Evolutionary conservation across 345 rosid genomes (phyloP).

Genomic region (Garcia nutans): DNA sequence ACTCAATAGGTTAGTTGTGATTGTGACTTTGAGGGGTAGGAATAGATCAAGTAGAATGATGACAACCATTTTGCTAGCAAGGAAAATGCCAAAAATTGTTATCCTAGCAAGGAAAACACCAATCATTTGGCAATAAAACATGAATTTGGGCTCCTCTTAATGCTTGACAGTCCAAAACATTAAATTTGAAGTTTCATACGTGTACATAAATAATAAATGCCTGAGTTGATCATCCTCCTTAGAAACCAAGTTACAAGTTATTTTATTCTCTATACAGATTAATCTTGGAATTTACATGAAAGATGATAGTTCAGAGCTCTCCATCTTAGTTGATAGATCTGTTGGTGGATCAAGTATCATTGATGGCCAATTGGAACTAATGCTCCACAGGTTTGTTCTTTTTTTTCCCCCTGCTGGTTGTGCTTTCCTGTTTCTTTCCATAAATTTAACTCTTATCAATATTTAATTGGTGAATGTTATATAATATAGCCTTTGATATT

Average conservation of each 20-base stretch:
- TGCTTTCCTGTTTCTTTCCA: neutral
- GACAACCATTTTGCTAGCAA: neutral
- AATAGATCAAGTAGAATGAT: neutral
- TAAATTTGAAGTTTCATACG: neutral
- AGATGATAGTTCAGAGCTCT: slow-evolving; percentile 67
- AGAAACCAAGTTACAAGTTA: neutral
- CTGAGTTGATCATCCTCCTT: neutral
- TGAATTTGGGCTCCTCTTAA: neutral
- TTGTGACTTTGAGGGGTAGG: neutral
- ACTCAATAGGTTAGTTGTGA: neutral
- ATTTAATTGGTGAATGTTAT: neutral
- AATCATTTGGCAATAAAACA: neutral
- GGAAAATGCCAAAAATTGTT: neutral
- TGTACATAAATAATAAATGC: neutral
- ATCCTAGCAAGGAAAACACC: neutral
- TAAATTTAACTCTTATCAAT: neutral
- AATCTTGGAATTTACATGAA: slow-evolving; percentile 81
- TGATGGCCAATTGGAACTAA: slow-evolving; percentile 82
- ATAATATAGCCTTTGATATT: neutral
- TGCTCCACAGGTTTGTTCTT: slow-evolving; percentile 73
- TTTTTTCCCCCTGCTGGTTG: neutral
- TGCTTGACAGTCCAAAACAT: neutral
- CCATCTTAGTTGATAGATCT: slow-evolving; percentile 80
- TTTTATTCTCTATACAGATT: slow-evolving; percentile 40
- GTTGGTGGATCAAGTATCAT: slow-evolving; percentile 80